Evolutionary conservation across 1,139 yeast species (phyloP), one percentile per base, ranked within the genome.

Genomic region (Candida tropicalis): DNA sequence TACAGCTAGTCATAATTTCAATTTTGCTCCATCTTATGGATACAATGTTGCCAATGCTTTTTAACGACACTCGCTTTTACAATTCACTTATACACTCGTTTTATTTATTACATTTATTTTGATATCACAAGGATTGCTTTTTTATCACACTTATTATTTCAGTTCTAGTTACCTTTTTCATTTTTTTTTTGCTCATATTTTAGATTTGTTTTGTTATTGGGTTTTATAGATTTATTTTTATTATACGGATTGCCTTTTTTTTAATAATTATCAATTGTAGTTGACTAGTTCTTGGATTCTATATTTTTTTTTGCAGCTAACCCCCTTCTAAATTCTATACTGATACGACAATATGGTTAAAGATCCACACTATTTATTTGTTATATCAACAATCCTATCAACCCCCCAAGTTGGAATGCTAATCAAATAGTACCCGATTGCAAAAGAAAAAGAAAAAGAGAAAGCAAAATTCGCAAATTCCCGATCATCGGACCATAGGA

Each of bases 21-120:
- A 35, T 18, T n/a, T 13, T 25, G 25, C 23, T 27, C 12, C 40
- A 37, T 13, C 40, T 37, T 37, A 37, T 37, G 40, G 40, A 23
- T 37, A 37, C 29, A 37, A 37, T 29, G 40, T 29, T 37, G 40
- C 40, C 7, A 37, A 27, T 20, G 25, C 34, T 24, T 37, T 37
- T 15, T 37, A 37, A 37, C 22, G 35, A 37, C 23, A 28, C 16
- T 28, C 24, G 16, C 35, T 18, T 17, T 17, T n/a, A 11, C 8
- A 32, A 33, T 33, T 33, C 36, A 33, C 36, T 33, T 33, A 33
- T 23, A 33, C 36, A 33, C 17, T 33, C 27, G 26, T 33, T 33
- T 33, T 33, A 22, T 22, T 33, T 33, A 33, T 23, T 32, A n/a
- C 16, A 18, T 17, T 23, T 12, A n/a, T n/a, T n/a, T n/a, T 20